Conservation (phyloP, 1,284 basidiomycete genomes). For the Microstroma glucosiphilum region DNA sequence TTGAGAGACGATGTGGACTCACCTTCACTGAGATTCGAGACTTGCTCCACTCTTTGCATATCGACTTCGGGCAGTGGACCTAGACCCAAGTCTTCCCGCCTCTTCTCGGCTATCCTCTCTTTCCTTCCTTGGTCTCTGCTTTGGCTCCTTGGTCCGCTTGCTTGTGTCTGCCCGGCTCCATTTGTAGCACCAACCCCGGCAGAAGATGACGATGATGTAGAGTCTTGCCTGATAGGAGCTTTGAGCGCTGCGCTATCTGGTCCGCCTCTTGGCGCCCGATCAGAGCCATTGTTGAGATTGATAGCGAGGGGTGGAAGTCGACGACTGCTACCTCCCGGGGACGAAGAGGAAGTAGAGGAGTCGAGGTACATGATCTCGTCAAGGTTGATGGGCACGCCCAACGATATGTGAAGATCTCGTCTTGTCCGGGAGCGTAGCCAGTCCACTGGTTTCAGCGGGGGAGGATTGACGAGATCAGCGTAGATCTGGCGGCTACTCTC, state of each 20-base stretch:
- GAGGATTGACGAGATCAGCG: constrained; percentile 8
- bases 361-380: constrained; percentile 30
- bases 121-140: constrained; percentile 9
- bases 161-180: background rate
- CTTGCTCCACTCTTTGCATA: constrained; percentile 27
- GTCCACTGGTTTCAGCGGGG: constrained; percentile 32
- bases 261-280: constrained; percentile 3
- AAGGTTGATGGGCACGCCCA: constrained; percentile 46
- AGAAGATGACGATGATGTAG: background rate
- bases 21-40: constrained; percentile 28
- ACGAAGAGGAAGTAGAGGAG: background rate
- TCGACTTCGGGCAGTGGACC: constrained; percentile 27
- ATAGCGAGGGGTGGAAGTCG: constrained; percentile 25
- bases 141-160: too few species aligned
- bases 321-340: background rate
- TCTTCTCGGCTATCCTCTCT: constrained; percentile 29
- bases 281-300: constrained; percentile 30
- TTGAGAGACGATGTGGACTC: constrained; percentile 2
- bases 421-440: constrained; percentile 43
- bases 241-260: constrained; percentile 7
- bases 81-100: constrained; percentile 34
- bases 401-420: constrained; percentile 40
- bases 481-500: constrained; percentile 8
- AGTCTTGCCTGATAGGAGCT: background rate
- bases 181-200: background rate